Percentiles rank a stretch among this genome's conserved stretches.
phyloP scores from a whole-genome alignment of 2,329 filamentous ascomycete species.

The Podosphaera leucotricha region DNA sequence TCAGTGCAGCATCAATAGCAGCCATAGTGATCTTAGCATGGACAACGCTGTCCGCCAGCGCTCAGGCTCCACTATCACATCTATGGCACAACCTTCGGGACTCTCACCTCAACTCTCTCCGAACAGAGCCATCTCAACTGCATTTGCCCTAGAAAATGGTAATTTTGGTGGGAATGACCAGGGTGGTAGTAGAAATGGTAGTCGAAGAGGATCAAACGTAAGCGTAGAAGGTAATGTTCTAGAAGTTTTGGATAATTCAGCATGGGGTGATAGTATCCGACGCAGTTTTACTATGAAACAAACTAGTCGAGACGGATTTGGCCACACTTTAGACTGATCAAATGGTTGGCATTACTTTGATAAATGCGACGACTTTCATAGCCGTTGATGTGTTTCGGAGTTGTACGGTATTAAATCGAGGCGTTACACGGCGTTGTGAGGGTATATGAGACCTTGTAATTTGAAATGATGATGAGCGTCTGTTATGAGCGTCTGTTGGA shows the following conservation, averaged over 20 bases:
- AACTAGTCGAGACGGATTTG: conserved; percentile 9
- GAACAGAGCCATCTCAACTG: conserved; percentile 17
- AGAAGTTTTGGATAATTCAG: conserved; percentile 67
- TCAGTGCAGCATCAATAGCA: background rate
- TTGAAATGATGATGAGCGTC: too few relatives aligned
- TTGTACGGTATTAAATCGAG: background rate
- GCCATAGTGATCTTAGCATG: conserved; percentile 13
- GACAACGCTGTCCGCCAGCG: conserved; percentile 10
- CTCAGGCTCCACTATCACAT: conserved; percentile 4
- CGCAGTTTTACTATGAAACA: conserved; percentile 55
- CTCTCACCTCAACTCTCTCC: conserved; percentile 12
- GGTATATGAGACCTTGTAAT: too few relatives aligned
- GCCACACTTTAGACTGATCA: conserved; percentile 2
- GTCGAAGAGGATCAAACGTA: conserved; percentile 39
- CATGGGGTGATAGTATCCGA: conserved; percentile 82
- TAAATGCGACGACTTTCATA: background rate
- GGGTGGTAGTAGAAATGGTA: conserved; percentile 15
- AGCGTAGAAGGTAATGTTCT: conserved; percentile 58
- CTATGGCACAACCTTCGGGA: conserved; percentile 2
- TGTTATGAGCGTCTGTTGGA: too few relatives aligned
- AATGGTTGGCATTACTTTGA: conserved; percentile 5
- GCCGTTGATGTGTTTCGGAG: background rate
- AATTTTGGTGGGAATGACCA: conserved; percentile 7
- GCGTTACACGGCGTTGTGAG: background rate
- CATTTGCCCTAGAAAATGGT: conserved; percentile 13